Base-by-base conservation (phyloP, 495 filamentous ascomycete species). In the Aspergillus bridgeri region DNA sequence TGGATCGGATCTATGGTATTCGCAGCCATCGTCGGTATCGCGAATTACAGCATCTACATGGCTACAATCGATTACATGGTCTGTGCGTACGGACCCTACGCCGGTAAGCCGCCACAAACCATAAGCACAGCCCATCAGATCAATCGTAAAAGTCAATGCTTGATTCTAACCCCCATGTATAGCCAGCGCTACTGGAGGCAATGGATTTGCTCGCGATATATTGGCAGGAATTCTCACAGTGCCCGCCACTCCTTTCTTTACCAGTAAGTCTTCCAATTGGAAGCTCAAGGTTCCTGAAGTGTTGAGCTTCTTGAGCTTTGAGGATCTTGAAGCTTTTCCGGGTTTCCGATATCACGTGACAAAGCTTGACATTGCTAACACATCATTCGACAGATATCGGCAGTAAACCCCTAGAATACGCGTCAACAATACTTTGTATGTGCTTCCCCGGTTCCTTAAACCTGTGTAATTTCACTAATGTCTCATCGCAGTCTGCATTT, bases 1-100 rank as follows among this genome's bases (percentile, higher is more conserved):
- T 89, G 86, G 86, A 85, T 88, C 33, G 83, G 72, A 22, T 75
- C 79, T 18, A 85, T 87, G 82, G 66, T 88, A 53, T 87, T 86
- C 63, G 70, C 79, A 11, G 79, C 79, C 44, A 74, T 89, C 50
- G 80, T 89, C 46, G 86, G 86, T 44, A 86, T 88, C 53, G 86
- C 85, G 43, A 89, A 89, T 54, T 85, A 86, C 65, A 65, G 67
- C 23, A 89, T 89, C 59, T 89, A 89, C 69, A 88, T 89, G 85
- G 85, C 84, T 6, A 89, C 86, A 8, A 87, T 89, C 60, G 86
- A 89, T 68, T 89, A 89, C 70, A 89, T 89, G 80, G 83, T 89
- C 54, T 81, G 78, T 62, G 82, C 85, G 19, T 89, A 89, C 57
- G 86, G 86, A 0, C 84, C 85, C 0, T 89, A 89, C 73, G 86